phyloP scores from a whole-genome alignment of 1,284 basidiomycete species.

The Trametes versicolor region DNA sequence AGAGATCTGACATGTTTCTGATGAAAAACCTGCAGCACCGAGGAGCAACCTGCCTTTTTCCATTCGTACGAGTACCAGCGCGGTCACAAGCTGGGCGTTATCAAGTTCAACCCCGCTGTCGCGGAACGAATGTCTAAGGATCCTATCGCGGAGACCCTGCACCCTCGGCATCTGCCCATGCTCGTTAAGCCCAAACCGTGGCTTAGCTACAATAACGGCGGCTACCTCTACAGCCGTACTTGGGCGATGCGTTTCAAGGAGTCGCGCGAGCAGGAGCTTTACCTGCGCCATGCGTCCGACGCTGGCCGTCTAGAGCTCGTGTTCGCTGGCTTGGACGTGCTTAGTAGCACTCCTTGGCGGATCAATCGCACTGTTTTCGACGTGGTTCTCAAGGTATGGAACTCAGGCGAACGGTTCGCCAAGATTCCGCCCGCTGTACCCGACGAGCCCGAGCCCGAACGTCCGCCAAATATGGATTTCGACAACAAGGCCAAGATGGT shows the following conservation, averaged over 20 bases:
- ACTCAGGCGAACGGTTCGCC: slow-evolving; percentile 77
- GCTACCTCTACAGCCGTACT: slow-evolving; percentile 53
- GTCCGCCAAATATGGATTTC: slow-evolving; percentile 68
- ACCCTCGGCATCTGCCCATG: slow-evolving; percentile 97
- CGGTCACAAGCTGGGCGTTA: slow-evolving; percentile 91
- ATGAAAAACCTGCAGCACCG: slow-evolving; percentile 56
- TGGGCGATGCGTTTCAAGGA: slow-evolving; percentile 94
- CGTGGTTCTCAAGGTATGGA: slow-evolving; percentile 85
- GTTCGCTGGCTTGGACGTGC: slow-evolving; percentile 89
- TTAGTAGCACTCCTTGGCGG: slow-evolving; percentile 92
- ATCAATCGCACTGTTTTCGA: slow-evolving; percentile 86
- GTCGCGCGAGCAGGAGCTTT: slow-evolving; percentile 85
- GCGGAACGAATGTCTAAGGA: slow-evolving; percentile 85
- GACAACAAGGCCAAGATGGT: slow-evolving; percentile 74
- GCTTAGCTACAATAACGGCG: slow-evolving; percentile 83
- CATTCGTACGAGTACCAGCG: slow-evolving; percentile 95
- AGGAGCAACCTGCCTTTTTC: slow-evolving; percentile 92
- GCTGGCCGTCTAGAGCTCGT: slow-evolving; percentile 86
- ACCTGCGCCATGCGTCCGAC: slow-evolving; percentile 82
- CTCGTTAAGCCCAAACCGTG: slow-evolving; percentile 92
- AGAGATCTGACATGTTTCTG: neutral
- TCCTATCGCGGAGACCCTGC: slow-evolving; percentile 78
- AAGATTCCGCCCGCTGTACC: slow-evolving; percentile 80
- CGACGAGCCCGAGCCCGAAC: slow-evolving; percentile 71
- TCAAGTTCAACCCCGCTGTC: slow-evolving; percentile 88